phyloP scores from a whole-genome alignment of 169 alveolate species.

The Cryptosporidium meleagridis region DNA sequence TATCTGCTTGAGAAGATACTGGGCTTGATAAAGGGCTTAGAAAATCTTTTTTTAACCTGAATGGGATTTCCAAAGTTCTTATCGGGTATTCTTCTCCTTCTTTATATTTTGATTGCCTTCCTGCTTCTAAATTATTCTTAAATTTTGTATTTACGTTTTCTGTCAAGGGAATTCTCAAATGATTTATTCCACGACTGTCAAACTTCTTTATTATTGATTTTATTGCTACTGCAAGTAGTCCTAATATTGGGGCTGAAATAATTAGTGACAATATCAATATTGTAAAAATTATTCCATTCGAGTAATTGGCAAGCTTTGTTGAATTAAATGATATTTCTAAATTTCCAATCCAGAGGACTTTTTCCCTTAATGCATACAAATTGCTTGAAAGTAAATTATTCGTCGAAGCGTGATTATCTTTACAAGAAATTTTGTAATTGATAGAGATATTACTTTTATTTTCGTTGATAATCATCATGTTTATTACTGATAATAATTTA shows the following conservation, averaged over 20 bases:
- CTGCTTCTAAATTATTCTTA: background rate
- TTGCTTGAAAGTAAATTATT: background rate
- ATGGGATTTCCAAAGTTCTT: slow-evolving; percentile 2
- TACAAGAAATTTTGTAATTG: slow-evolving; percentile 1
- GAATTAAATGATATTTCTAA: background rate
- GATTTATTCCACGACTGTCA: background rate
- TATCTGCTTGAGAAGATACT: background rate
- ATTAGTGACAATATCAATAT: background rate
- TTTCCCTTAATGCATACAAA: background rate
- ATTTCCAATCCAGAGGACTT: background rate
- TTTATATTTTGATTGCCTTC: background rate
- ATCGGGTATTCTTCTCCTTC: background rate
- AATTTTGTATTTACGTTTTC: background rate
- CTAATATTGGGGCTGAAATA: background rate
- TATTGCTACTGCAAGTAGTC: background rate
- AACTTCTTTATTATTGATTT: background rate
- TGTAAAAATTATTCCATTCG: background rate
- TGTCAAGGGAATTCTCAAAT: background rate
- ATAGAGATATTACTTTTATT: background rate
- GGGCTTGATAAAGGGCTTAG: slow-evolving; percentile 40
- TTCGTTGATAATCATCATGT: background rate
- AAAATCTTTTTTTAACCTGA: slow-evolving; percentile 14
- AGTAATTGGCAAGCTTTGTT: background rate
- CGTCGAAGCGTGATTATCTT: background rate
- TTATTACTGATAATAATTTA: background rate